phyloP scores from a whole-genome alignment of 257 asterid species.

The Fraxinus quadrangulata region DNA sequence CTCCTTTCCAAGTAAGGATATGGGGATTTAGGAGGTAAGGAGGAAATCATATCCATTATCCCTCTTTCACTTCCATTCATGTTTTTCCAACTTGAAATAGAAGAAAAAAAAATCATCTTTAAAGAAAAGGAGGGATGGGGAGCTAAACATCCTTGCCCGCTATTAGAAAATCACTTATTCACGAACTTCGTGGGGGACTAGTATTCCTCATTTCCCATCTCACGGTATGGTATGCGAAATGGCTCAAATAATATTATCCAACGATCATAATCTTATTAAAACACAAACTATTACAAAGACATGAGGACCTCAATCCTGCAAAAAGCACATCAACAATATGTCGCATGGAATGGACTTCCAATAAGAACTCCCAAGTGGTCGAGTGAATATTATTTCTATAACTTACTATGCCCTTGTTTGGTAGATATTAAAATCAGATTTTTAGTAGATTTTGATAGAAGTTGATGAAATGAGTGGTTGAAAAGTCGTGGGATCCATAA shows the following conservation, averaged over 20 bases:
- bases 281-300: background rate
- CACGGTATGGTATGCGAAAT: too few relatives aligned
- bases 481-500: too few relatives aligned
- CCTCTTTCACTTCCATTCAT: background rate
- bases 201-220: too few relatives aligned
- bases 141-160: background rate
- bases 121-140: background rate
- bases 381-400: background rate
- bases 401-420: background rate
- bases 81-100: background rate
- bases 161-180: too few relatives aligned
- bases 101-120: background rate
- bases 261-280: too few relatives aligned
- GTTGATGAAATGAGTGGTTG: too few relatives aligned
- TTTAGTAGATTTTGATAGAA: too few relatives aligned
- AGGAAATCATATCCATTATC: background rate
- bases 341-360: background rate
- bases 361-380: background rate
- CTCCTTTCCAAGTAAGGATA: background rate
- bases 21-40: background rate
- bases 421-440: too few relatives aligned
- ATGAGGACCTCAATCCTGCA: background rate
- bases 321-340: background rate
- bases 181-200: too few relatives aligned
- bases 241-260: too few relatives aligned